Base-by-base conservation (phyloP, 345 rosid species). In the Geranium brycei region DNA sequence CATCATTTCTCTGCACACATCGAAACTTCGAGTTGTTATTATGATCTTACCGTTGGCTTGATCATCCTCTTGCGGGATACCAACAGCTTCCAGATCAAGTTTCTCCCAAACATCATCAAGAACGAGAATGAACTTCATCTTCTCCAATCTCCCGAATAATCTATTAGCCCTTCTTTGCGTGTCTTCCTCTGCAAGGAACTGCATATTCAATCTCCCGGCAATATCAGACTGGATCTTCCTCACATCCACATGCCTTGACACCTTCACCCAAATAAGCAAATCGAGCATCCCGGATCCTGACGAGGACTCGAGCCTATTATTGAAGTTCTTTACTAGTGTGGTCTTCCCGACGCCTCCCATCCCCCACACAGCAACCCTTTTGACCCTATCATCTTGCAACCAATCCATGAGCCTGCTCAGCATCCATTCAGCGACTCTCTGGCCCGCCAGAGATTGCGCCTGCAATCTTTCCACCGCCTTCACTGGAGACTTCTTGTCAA, bases 311-410 rank as follows among this genome's bases (percentile, higher is more conserved):
- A 64, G 61, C 31, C 1, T 17, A 40, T 76, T 76, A 66, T 63
- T 76, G 19, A 76, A 63, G 68, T 69, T 76, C 17, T 32, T 64
- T 5, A 76, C 71, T 18, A 76, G 55, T 1, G 72, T 69, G 4
- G 74, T 76, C 76, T 69, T 76, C 19, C 74, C 74, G 1, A 76
- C 61, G 13, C 80, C 72, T 5, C 74, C 77, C 67, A 70, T 69
- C 3, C 77, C 77, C 69, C 71, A 69, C 4, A 72, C 68, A 14
- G 65, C 76, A n/a, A 72, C 61, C 64, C 67, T 69, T 47, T 57
- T 61, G 13, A 76, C 59, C 12, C 13, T 19, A 11, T 51, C 40
- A 23, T 69, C 64, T n/a, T 68, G 11, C 61, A 67, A 40, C 41
- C 55, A 64, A 5, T 56, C 64, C 53, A 64, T 17, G 19, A 75